phyloP scores from a whole-genome alignment of 306 rosid species.

The Mimosa pudica region DNA sequence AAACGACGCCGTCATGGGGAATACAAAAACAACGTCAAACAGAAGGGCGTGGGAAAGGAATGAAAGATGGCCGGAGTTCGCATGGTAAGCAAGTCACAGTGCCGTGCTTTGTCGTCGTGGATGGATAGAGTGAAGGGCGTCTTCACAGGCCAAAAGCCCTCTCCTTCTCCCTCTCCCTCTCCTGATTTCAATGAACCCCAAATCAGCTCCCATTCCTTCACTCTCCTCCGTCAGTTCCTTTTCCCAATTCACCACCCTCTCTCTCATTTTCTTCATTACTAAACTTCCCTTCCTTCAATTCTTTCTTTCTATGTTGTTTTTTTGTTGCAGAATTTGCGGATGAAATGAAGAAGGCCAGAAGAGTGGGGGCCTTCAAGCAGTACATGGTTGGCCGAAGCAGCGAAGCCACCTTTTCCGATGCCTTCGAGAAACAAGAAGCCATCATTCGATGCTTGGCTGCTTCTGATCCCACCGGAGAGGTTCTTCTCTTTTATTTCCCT shows the following conservation, averaged over 20 bases:
- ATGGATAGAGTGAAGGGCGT: slow-evolving; percentile 71
- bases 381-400: slow-evolving; percentile 86
- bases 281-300: neutral
- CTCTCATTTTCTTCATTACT: neutral
- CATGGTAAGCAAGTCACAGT: slow-evolving; percentile 41
- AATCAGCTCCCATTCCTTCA: slow-evolving; percentile 54
- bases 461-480: slow-evolving; percentile 83
- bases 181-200: slow-evolving; percentile 35
- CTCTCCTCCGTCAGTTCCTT: slow-evolving; percentile 60
- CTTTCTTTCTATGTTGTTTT: neutral
- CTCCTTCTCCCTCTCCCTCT: slow-evolving; percentile 54
- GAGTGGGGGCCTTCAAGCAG: slow-evolving; percentile 65
- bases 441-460: slow-evolving; percentile 70
- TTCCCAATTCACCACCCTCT: neutral
- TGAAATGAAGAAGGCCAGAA: slow-evolving; percentile 72
- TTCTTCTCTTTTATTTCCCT: slow-evolving; percentile 26
- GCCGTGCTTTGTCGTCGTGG: slow-evolving; percentile 78
- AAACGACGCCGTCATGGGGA: slow-evolving; percentile 2
- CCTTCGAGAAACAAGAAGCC: slow-evolving; percentile 72
- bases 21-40: too few species aligned
- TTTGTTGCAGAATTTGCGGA: slow-evolving; percentile 63
- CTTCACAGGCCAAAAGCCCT: slow-evolving; percentile 63
- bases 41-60: neutral
- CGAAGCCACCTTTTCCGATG: slow-evolving; percentile 66
- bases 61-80: slow-evolving; percentile 49